Conservation (phyloP, 305 asterid genomes). For the Caryopteris hybrid region DNA sequence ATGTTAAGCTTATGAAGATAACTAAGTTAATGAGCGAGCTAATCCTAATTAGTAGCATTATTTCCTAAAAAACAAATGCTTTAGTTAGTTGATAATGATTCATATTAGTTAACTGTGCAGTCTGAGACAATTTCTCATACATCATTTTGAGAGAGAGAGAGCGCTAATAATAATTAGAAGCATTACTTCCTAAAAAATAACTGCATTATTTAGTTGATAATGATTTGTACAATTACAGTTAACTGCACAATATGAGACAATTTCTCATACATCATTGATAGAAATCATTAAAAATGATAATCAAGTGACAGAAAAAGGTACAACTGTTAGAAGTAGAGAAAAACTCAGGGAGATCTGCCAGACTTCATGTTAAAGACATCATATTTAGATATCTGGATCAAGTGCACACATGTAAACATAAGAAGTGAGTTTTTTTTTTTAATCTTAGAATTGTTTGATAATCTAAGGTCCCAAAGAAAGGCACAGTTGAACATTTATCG, state of each 20-base stretch:
- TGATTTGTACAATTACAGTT: neutral
- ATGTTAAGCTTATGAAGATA: neutral
- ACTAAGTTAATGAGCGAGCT: neutral
- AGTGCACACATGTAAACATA: neutral
- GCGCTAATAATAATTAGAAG: neutral
- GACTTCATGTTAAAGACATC: neutral
- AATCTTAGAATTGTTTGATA: neutral
- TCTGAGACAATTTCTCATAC: neutral
- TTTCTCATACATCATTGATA: neutral
- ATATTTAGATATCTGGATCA: neutral
- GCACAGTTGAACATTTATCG: neutral
- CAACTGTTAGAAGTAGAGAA: neutral
- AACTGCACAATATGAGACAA: neutral
- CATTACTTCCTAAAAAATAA: neutral
- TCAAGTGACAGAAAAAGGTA: neutral
- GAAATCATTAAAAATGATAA: neutral
- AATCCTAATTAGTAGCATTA: neutral
- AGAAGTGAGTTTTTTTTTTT: neutral
- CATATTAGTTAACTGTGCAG: neutral
- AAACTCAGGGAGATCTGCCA: neutral
- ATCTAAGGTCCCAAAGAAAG: neutral
- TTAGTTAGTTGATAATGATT: neutral
- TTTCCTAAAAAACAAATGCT: neutral
- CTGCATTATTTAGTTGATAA: neutral
- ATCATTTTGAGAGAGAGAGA: neutral